Base-by-base conservation (phyloP, 2,329 filamentous ascomycete genomes). In the Onygenales sp. region DNA sequence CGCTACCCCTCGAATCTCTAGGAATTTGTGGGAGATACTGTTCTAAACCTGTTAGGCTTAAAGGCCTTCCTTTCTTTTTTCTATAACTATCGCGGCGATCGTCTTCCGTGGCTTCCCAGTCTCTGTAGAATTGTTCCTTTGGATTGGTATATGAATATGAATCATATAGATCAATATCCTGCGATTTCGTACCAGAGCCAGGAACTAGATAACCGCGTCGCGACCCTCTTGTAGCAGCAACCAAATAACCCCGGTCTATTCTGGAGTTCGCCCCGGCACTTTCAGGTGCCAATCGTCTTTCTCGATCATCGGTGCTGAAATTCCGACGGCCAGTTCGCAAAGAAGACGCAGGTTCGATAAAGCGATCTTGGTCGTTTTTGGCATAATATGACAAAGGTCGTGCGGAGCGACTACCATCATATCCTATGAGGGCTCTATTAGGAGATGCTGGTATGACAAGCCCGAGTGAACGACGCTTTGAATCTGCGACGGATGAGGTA, bases 111-210 rank as follows among this genome's bases (percentile, higher is more conserved):
- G 67, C 67, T 9, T 66, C 65, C n/a, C 67, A 71, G 49, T 76
- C 74, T 42, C 70, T 67, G 32, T 75, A 68, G 55, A 75, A 74
- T 52, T 75, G 72, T 52, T 76, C 73, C 39, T 68, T 67, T 2
- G 73, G 67, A 6, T 69, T 73, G 11, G 74, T 77, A 56, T 76
- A 76, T 10, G 73, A 75, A 57, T 74, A 76, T 6, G 70, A 68
- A 59, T 71, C 66, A 45, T 69, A 67, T 14, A 70, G 62, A 49
- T 72, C 70, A 55, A 73, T 68, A 46, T 71, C 68, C 27, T 69
- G 65, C 4, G 48, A 49, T 36, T 55, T 56, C 54, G 36, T 64
- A 59, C 49, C 53, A 14, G 31, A 39, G 36, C 34, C 9, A 34
- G 53, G 53, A 11, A 56, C 46, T 14, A 47, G 52, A 27, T 60